Base-by-base conservation (phyloP, 306 rosid species). In the Cyclanthera cordifolia region DNA sequence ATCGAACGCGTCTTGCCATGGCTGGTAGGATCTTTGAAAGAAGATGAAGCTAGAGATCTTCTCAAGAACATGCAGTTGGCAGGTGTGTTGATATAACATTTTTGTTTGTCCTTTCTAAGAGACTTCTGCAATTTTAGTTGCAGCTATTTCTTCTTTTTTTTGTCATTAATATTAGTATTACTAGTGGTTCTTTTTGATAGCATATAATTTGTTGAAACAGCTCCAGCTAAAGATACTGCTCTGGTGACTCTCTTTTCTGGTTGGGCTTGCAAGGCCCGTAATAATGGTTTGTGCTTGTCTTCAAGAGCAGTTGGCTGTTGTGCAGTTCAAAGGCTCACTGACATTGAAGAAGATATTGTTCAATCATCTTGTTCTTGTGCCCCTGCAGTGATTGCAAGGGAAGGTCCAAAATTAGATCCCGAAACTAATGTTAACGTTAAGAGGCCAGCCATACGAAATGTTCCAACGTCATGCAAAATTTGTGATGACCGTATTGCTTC, bases 211-310 rank as follows among this genome's bases (percentile, higher is more conserved):
- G 72, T 23, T 83, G 66, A 73, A 81, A 79, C 91, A 94, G 99
- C 99, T 81, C 99, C 99, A 20, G 82, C 77, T 60, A 53, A 81
- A 20, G 99, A 94, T 88, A 81, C 81, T 71, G 99, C 99, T 78
- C 66, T 94, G 79, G 89, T 90, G 76, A 90, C 99, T 16, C 96
- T 94, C 60, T 90, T 94, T 73, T 83, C 84, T 76, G 99, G 99
- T 67, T 94, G 99, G 99, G 95, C 97, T 78, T 94, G 99, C 85
- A 90, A 90, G 87, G 99, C 96, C 70, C 96, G 95, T 76, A 94
- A 83, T 43, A 81, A 86, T 50, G 96, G 96, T 71, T 77, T 82
- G 75, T 90, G 99, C 79, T 73, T 86, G 81, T 90, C 96, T 74
- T 85, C 88, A 74, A 85, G 87, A 78, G 84, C 70, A 46, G 77